Base-by-base conservation (phyloP, 2,329 filamentous ascomycete species). In the Calonectria naviculata region DNA sequence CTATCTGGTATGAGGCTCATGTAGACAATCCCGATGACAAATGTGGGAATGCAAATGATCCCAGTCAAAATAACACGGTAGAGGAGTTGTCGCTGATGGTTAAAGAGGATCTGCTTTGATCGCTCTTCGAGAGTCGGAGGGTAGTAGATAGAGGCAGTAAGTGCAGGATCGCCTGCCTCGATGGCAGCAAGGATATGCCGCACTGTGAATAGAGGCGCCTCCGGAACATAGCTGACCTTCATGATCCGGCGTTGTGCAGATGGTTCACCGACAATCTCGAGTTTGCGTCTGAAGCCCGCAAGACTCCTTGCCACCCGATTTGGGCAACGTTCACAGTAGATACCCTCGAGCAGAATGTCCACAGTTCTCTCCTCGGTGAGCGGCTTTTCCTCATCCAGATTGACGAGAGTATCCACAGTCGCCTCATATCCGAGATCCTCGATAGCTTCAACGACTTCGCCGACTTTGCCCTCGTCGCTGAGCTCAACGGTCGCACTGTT, bases 1-100 rank as follows among this genome's bases (percentile, higher is more conserved):
- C 86, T 82, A n/a, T 79, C 81, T 0, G 92, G 85, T 0, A 98
- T 88, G 1, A 98, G 87, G 72, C 90, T 94, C 95, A 98, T 98
- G 84, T 94, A 97, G 1, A 97, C 91, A 64, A 98, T 94, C 3
- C 95, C 95, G 44, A 98, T 91, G 62, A 97, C 81, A 76, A 98
- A 95, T 0, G 94, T 94, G 1, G 95, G 95, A 49, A 98, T 92
- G 24, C 93, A 92, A 7, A 93, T 85, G 29, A 92, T 77, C 29
- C 93, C 82, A 1, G 94, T 93, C 66, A 97, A 86, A 1, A 93
- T 79, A 17, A 95, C 88, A n/a, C 95, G 92, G 69, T 89, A 85
- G 0, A 96, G 82, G 17, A 97, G 89, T 36, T 92, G 88, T 28
- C 85, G 88, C 77, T 93, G 90, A 77, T 97, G 94, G 69, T 89